Conservation (phyloP, 2,329 filamentous ascomycete species). For the Microsporum ferrugineum region DNA sequence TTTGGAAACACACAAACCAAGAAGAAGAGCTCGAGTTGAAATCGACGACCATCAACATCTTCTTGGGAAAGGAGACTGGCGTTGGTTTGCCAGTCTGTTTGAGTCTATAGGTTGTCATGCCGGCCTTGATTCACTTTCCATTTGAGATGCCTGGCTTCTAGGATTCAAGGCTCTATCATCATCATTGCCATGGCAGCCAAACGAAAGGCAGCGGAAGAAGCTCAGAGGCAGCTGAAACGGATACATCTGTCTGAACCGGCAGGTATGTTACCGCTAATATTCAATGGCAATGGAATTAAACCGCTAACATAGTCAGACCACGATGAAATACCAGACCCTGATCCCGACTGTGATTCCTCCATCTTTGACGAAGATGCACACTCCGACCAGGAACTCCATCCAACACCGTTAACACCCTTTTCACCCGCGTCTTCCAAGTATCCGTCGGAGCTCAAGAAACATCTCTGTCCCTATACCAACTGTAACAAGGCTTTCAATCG, state of each 20-base stretch:
- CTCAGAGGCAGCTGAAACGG: conserved; percentile 22
- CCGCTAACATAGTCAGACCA: conserved; percentile 8
- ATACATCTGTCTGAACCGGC: conserved; percentile 21
- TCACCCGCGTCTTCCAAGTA: conserved; percentile 37
- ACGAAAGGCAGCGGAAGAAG: conserved; percentile 23
- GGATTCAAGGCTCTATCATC: background rate
- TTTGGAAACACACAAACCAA: background rate
- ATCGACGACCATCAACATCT: background rate
- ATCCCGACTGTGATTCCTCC: background rate
- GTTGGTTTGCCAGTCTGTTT: background rate
- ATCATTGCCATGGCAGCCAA: conserved; percentile 25
- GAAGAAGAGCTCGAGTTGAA: no score
- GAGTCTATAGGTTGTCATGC: background rate
- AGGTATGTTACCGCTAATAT: conserved; percentile 20
- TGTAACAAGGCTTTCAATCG: conserved; percentile 82
- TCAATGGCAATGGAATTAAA: background rate
- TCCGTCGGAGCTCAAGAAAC: conserved; percentile 64
- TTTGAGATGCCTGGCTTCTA: background rate
- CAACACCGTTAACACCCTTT: conserved; percentile 41
- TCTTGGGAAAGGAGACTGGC: background rate
- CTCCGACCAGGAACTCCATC: conserved; percentile 14
- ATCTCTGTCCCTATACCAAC: conserved; percentile 59
- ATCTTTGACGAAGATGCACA: background rate
- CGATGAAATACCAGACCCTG: background rate
- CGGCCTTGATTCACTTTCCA: background rate